Evolutionary conservation across 805 yeast species (phyloP).

Genomic region (Yamadazyma takamatsuzukensis): DNA sequence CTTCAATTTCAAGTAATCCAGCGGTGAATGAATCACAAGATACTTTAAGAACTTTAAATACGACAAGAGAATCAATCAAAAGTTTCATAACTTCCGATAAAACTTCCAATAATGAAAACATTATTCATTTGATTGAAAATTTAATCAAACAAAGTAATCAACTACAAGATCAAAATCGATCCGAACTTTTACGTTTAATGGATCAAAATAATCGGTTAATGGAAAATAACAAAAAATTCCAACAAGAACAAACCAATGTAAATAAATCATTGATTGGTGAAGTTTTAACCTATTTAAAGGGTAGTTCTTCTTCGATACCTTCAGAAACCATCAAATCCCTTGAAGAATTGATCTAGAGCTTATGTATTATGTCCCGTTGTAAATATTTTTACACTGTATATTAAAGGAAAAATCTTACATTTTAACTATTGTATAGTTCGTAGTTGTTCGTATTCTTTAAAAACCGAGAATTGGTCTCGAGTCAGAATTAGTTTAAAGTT

Average conservation of each 20-base stretch:
- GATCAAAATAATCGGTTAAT: constrained; percentile 8
- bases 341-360: constrained; percentile 1
- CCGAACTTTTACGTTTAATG: constrained; percentile 7
- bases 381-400: too few species aligned
- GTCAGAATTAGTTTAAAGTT: too few species aligned
- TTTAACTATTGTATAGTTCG: too few species aligned
- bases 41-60: not conserved
- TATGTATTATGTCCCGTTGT: too few species aligned
- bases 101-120: not conserved
- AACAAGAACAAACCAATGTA: constrained; percentile 10
- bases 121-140: constrained; percentile 5
- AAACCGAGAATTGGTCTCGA: too few species aligned
- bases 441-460: too few species aligned
- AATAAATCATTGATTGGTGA: constrained; percentile 11
- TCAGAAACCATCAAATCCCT: constrained; percentile 2
- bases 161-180: constrained; percentile 3
- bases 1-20: too few species aligned
- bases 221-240: constrained; percentile 10
- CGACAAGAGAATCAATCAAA: not conserved
- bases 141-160: constrained; percentile 7
- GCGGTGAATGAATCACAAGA: too few species aligned
- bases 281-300: constrained; percentile 3
- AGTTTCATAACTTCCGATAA: not conserved
- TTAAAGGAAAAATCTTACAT: too few species aligned
- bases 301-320: not conserved